Evolutionary conservation across 2,329 filamentous ascomycete species (phyloP).

Genomic region (Verticillium klebahnii): DNA sequence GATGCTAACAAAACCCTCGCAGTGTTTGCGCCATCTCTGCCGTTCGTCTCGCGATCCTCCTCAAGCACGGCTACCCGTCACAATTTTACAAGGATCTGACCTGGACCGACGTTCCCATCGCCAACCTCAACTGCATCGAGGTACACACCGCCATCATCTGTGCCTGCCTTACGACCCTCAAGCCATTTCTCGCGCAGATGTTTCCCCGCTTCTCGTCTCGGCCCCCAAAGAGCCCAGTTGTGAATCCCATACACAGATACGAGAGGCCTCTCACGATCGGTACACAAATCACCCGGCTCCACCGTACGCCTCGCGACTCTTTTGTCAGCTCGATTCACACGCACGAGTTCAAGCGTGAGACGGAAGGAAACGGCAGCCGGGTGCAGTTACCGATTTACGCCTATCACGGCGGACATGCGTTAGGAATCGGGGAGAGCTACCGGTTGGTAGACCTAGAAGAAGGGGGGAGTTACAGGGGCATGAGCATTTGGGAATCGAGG

Average conservation of each 20-base stretch:
- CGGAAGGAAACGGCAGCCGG: not conserved
- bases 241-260: conserved; percentile 1
- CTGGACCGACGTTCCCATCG: conserved; percentile 20
- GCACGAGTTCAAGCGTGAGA: not conserved
- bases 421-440: not conserved
- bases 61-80: conserved; percentile 10
- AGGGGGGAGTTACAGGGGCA: not conserved
- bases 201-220: conserved; percentile 16
- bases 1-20: conserved; percentile 6
- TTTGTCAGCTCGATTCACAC: not conserved
- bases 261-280: conserved; percentile 15
- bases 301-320: not conserved
- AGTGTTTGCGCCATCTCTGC: conserved; percentile 30
- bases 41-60: conserved; percentile 23
- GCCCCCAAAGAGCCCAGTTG: not conserved
- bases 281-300: conserved; percentile 2
- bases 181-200: conserved; percentile 30
- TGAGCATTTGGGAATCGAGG: not conserved
- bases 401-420: not conserved
- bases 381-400: not conserved
- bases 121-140: conserved; percentile 30
- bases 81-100: conserved; percentile 18
- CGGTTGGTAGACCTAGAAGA: not conserved
- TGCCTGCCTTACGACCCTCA: conserved; percentile 31
- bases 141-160: conserved; percentile 29